A percentile compares a stretch with the other conserved stretches of the same genome.
These are phyloP conservation scores for Pseudocercospora crystallina DNA, from an alignment of 2,329 filamentous ascomycete genomes.

Conservation along the genomic window DNA sequence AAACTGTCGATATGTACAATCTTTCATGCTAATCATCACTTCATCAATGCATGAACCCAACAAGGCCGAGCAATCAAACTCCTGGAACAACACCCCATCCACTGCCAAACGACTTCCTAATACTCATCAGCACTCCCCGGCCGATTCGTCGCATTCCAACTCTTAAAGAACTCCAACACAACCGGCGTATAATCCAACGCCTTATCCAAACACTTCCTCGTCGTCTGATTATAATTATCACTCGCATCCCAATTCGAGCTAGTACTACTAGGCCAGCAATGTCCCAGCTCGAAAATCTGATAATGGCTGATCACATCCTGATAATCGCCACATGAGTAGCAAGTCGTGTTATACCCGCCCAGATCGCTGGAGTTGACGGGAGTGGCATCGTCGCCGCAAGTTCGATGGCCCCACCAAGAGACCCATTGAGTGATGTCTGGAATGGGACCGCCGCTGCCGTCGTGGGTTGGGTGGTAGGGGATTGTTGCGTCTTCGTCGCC, in stretches of 20 bases:
- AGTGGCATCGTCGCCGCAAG: constrained; percentile 32
- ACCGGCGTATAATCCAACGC: constrained; percentile 27
- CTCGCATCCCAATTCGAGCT: constrained; percentile 26
- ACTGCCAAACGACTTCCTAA: too few species aligned
- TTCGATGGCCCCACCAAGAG: constrained; percentile 40
- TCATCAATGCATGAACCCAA: too few species aligned
- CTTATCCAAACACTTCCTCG: constrained; percentile 18
- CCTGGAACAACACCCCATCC: too few species aligned
- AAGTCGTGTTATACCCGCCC: constrained; percentile 32
- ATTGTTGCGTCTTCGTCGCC: constrained; percentile 45
- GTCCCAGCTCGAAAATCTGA: constrained; percentile 38
- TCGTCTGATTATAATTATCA: constrained; percentile 8
- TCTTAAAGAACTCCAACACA: constrained; percentile 30
- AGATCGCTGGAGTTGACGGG: constrained; percentile 27
- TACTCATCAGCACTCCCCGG: too few species aligned
- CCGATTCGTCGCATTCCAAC: constrained; percentile 22
- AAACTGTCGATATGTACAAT: too few species aligned
- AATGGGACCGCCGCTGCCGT: constrained; percentile 26
- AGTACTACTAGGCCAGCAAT: constrained; percentile 41
- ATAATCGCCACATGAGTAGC: constrained; percentile 31
- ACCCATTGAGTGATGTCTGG: constrained; percentile 36
- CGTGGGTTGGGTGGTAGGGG: constrained; percentile 39
- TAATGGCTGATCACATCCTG: constrained; percentile 41
- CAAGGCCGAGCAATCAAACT: too few species aligned
- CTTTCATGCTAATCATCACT: too few species aligned